These are phyloP conservation scores for Flaveria ramosissima DNA, from an alignment of 129 eudicot genomes.

Conservation along the genomic window DNA sequence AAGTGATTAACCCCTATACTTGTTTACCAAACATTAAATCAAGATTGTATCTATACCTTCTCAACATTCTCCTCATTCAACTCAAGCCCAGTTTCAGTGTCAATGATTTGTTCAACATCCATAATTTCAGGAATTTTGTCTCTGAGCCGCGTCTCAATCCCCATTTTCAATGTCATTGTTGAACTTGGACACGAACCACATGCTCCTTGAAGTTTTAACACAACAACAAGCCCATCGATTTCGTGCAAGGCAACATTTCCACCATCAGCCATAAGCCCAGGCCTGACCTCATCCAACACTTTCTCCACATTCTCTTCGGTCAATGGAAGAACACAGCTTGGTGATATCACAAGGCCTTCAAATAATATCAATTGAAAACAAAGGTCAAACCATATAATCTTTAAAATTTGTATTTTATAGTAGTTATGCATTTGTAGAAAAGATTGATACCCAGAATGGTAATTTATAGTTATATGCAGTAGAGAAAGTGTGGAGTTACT, in stretches of 20 bases:
- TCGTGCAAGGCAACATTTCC: slow-evolving; percentile 92
- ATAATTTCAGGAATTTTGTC: slow-evolving; percentile 92
- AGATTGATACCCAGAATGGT: not conserved
- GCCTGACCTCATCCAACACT: slow-evolving; percentile 89
- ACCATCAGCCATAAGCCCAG: slow-evolving; percentile 97
- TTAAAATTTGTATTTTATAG: not conserved
- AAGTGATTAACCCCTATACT: not conserved
- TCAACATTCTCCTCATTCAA: slow-evolving; percentile 86
- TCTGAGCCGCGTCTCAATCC: slow-evolving; percentile 79
- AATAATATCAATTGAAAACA: slow-evolving; percentile 10
- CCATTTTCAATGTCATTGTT: slow-evolving; percentile 85
- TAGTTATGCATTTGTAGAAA: not conserved
- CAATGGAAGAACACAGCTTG: slow-evolving; percentile 69
- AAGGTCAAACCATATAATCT: not conserved
- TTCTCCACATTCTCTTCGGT: slow-evolving; percentile 94
- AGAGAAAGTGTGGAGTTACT: not conserved
- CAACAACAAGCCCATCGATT: slow-evolving; percentile 90
- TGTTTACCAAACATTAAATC: not conserved
- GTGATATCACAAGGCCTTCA: slow-evolving; percentile 52
- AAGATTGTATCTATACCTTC: slow-evolving; percentile 50
- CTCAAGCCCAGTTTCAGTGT: slow-evolving; percentile 87
- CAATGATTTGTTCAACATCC: slow-evolving; percentile 77
- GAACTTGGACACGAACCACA: slow-evolving; percentile 99
- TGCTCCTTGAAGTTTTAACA: slow-evolving; percentile 85
- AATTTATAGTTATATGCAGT: not conserved